Conservation (phyloP, 2,329 filamentous ascomycete species). For the Verticillium albo-atrum region DNA sequence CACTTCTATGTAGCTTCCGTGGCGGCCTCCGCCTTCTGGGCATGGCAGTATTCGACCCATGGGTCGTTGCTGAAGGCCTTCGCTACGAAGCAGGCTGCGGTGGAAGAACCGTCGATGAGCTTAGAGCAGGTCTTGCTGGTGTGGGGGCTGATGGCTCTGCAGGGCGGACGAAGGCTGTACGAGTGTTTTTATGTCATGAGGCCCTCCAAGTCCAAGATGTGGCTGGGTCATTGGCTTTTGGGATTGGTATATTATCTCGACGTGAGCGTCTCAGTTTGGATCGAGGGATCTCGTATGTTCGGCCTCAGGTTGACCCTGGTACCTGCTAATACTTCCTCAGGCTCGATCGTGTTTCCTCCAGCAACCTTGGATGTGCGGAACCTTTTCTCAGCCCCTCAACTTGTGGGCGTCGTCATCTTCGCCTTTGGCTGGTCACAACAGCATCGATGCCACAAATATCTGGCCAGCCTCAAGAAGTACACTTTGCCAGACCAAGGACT, state of each 20-base stretch:
- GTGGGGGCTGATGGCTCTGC: conserved; percentile 70
- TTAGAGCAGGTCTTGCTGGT: conserved; percentile 58
- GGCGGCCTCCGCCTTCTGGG: conserved; percentile 70
- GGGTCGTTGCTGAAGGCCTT: conserved; percentile 50
- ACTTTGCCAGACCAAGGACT: conserved; percentile 69
- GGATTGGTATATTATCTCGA: conserved; percentile 73
- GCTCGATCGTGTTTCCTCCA: conserved; percentile 20
- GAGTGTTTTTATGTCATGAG: conserved; percentile 66
- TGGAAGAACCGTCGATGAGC: conserved; percentile 41
- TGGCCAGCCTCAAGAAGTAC: conserved; percentile 74
- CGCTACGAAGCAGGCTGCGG: conserved; percentile 30
- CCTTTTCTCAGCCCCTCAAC: conserved; percentile 28
- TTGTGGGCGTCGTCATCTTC: conserved; percentile 59
- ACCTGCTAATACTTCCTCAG: conserved; percentile 16
- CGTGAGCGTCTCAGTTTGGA: conserved; percentile 74
- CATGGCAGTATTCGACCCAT: conserved; percentile 51
- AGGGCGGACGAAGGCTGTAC: conserved; percentile 70
- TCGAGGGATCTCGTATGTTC: conserved; percentile 68
- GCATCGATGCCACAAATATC: conserved; percentile 66
- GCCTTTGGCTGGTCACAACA: conserved; percentile 68
- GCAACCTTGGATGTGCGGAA: neutral
- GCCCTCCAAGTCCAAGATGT: conserved; percentile 74
- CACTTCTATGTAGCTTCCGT: conserved; percentile 81
- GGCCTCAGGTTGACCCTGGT: neutral
- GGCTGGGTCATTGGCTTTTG: conserved; percentile 75